Evolutionary conservation across 805 yeast species (phyloP), one percentile per base, ranked within the genome.

Genomic region (Millerozyma acaciae): DNA sequence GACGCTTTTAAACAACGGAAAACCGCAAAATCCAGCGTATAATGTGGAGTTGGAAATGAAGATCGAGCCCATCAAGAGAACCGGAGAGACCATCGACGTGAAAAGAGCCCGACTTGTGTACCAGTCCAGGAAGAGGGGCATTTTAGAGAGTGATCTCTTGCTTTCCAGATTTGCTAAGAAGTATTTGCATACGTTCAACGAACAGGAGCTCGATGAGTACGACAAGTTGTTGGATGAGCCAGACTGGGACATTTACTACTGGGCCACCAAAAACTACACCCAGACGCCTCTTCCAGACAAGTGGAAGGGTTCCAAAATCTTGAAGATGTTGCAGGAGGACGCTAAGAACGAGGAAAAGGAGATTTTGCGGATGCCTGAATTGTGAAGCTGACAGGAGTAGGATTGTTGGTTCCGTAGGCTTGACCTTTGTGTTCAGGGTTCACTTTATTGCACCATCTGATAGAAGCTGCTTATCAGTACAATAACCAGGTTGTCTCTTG

Each of bases 221-320:
- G 97, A 90, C 52, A 55, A 70, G 37, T 61, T 93, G 37, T 70
- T 93, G 53, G 95, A 93, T 57, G 95, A 90, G 60, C 76, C 90
- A n/a, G 98, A 93, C 60, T 93, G 98, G 98, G 98, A 93, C 59
- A 89, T 93, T 40, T 93, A 86, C 60, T 93, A 93, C 65, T 90
- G 98, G 98, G 95, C 95, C 16, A 87, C 97, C 2, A 76, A 75
- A 44, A 86, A 89, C 56, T 84, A 64, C 49, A 78, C 76, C 21
- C 78, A 84, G 13, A 84, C 89, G 29, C 95, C 95, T 9, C 68
- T 90, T 43, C 97, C 97, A 10, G 87, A 84, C 25, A 75, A 75
- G 52, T 93, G 96, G 96, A 70, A 78, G 53, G 53, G 81, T 38
- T 76, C 84, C 8, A 63, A 72, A 46, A 65, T 90, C 24, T 68